Percentiles rank a stretch among this genome's conserved stretches.
Conservation (phyloP, 371 early-diverging fungal genomes). For the Dichotomocladium elegans region DNA sequence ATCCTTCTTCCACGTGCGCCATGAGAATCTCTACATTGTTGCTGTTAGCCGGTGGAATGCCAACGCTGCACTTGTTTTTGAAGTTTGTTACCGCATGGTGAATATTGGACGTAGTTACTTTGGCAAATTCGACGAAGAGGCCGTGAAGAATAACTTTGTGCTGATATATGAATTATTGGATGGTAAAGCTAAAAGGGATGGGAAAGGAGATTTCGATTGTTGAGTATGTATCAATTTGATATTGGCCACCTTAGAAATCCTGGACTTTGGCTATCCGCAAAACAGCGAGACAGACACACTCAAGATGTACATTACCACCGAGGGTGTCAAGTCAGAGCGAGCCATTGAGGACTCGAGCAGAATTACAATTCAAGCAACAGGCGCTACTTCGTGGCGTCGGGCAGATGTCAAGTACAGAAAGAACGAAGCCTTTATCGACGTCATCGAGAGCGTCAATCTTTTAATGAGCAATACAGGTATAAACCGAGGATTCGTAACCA, state of each 20-base stretch:
- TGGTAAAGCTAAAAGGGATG: slow-evolving; percentile 50
- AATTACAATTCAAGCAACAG: slow-evolving; percentile 90
- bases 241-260: slow-evolving; percentile 68
- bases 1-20: slow-evolving; percentile 85
- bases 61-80: slow-evolving; percentile 82
- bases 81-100: slow-evolving; percentile 78
- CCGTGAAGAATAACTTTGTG: slow-evolving; percentile 88
- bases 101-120: slow-evolving; percentile 79
- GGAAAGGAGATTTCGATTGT: not conserved
- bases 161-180: slow-evolving; percentile 89
- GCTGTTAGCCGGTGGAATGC: slow-evolving; percentile 83
- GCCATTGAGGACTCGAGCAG: slow-evolving; percentile 71
- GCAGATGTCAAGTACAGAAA: slow-evolving; percentile 87
- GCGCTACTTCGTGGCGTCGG: slow-evolving; percentile 86
- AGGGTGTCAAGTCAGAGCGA: slow-evolving; percentile 77
- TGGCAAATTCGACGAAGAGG: slow-evolving; percentile 86
- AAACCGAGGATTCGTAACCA: not conserved
- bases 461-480: slow-evolving; percentile 73
- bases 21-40: slow-evolving; percentile 87
- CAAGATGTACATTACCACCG: slow-evolving; percentile 87
- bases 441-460: slow-evolving; percentile 85
- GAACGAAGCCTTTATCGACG: slow-evolving; percentile 90
- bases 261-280: slow-evolving; percentile 92
- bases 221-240: not conserved
- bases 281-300: slow-evolving; percentile 85